A percentile compares a stretch with the other conserved stretches of the same genome.
These are phyloP conservation scores for Pythium folliculosum DNA, from an alignment of 352 stramenopile genomes.

Conservation along the genomic window DNA sequence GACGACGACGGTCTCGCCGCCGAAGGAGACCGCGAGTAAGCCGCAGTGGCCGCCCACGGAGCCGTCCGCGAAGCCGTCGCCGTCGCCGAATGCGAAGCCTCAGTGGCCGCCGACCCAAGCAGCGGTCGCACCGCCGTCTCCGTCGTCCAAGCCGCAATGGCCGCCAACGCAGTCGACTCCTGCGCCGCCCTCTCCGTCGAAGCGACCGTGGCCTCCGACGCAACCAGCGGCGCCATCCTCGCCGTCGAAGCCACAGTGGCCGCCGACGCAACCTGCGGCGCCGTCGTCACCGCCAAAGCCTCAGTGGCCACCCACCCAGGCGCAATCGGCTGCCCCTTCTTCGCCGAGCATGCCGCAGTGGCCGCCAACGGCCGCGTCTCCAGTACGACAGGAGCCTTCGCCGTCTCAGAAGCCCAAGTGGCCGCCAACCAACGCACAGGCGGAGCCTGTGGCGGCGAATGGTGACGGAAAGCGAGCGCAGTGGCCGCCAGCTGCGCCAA, in stretches of 20 bases:
- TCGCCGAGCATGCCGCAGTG: constrained; percentile 22
- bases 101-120: constrained; percentile 28
- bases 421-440: constrained; percentile 31
- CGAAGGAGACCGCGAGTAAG: constrained; percentile 27
- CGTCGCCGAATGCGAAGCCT: constrained; percentile 17
- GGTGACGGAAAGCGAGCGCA: constrained; percentile 43
- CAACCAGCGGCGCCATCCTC: constrained; percentile 10
- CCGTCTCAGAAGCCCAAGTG: constrained; percentile 41
- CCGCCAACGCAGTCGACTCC: constrained; percentile 15
- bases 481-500: constrained; percentile 49
- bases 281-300: constrained; percentile 29
- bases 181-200: constrained; percentile 16
- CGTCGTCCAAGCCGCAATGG: constrained; percentile 24
- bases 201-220: constrained; percentile 35
- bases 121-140: neutral
- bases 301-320: constrained; percentile 31
- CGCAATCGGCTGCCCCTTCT: neutral
- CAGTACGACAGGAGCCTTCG: constrained; percentile 23
- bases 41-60: constrained; percentile 44
- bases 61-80: constrained; percentile 14
- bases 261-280: constrained; percentile 26
- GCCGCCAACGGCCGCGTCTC: constrained; percentile 32
- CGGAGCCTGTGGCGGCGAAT: constrained; percentile 11
- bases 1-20: constrained; percentile 13
- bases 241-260: constrained; percentile 45